Base-by-base conservation (phyloP, 2,329 filamentous ascomycete species). In the Calonectria honghensis region DNA sequence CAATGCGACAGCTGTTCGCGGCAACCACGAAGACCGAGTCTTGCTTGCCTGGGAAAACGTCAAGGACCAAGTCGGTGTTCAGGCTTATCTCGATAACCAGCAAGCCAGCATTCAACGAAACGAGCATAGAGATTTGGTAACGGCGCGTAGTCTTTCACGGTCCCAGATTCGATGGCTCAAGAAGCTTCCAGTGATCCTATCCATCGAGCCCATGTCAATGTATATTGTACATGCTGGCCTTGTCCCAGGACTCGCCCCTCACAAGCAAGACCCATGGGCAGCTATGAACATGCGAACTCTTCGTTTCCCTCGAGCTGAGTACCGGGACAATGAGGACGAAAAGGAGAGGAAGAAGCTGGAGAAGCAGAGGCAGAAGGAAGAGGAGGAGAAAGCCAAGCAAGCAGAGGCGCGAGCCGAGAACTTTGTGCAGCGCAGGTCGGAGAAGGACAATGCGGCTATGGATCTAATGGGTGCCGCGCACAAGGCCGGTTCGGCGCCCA, bases 281-380 rank as follows among this genome's bases (percentile, higher is more conserved):
- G 94, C 94, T 51, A 98, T 98, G 96, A 97, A 95, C 82, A 97
- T 99, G 95, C 92, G 96, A 72, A 94, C 93, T 9, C 90, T 98
- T 69, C 89, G 94, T 78, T 89, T 88, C 77, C 86, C 92, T 9
- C 83, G 82, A 37, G 81, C 83, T 67, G 81, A 85, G 31, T 83
- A 85, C 35, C 84, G 84, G 86, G 76, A 87, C 80, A 75, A 85
- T 79, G 79, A 82, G 65, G 74, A 70, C 5, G 75, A 50, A 64
- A 74, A 79, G 10, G 76, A 81, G 20, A 79, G 77, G 57, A 80
- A 79, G 63, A 76, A 76, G 63, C 76, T 78, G 41, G 77, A 79
- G 39, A 69, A 76, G 41, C 48, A 54, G 54, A 66, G 54, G 24
- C 29, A 66, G 32, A 70, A 57, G 29, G 66, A 74, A 35, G 68